phyloP scores from a whole-genome alignment of 176 grass and related monocot genomes.

The Bothriochloa decipiens region DNA sequence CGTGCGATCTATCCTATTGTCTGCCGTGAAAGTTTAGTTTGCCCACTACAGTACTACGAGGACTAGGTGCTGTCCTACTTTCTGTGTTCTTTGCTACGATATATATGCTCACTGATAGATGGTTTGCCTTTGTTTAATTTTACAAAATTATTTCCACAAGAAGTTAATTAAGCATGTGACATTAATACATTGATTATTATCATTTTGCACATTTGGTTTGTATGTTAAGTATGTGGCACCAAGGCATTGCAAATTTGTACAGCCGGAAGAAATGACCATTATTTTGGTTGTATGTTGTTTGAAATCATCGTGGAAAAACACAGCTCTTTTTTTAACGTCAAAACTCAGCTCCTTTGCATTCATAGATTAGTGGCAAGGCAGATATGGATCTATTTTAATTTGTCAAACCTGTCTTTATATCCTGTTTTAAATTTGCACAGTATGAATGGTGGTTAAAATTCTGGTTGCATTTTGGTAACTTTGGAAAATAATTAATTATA shows the following conservation, averaged over 20 bases:
- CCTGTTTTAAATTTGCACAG: neutral
- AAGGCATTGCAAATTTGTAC: neutral
- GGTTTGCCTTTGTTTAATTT: too few species aligned
- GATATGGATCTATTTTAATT: neutral
- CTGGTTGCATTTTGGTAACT: neutral
- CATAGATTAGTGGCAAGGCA: neutral
- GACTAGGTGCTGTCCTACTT: too few species aligned
- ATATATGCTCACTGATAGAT: too few species aligned
- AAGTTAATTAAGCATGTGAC: neutral
- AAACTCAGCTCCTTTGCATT: too few species aligned
- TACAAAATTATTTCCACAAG: too few species aligned
- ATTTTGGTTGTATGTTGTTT: too few species aligned
- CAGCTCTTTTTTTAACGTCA: too few species aligned
- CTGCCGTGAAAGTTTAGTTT: slow-evolving; percentile 44
- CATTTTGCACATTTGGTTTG: too few species aligned
- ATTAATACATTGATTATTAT: neutral
- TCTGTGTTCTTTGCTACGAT: too few species aligned
- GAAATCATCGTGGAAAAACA: too few species aligned
- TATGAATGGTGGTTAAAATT: neutral
- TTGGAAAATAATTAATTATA: neutral
- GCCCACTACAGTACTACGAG: neutral
- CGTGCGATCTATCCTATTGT: slow-evolving; percentile 9
- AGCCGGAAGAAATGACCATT: too few species aligned
- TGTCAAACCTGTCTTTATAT: neutral
- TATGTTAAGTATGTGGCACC: neutral